Conservation (phyloP, 78 protist genomes). For the Diacronema lutheri region DNA sequence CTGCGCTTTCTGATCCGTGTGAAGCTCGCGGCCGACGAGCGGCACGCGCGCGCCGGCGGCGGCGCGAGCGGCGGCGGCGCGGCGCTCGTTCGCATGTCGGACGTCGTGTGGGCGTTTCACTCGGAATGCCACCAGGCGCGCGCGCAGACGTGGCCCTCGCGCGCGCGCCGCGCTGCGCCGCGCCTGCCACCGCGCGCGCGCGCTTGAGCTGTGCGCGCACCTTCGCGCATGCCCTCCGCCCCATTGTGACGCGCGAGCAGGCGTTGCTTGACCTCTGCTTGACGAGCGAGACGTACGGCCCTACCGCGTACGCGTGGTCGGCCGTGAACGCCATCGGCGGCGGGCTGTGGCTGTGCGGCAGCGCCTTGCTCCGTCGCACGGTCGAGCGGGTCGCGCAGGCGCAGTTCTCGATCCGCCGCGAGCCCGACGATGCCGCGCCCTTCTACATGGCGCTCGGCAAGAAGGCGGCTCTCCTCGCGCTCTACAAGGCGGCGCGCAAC, state of each 20-base stretch:
- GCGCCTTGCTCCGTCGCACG: background rate
- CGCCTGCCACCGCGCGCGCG: no score
- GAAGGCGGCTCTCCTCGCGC: background rate
- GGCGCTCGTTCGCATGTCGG: background rate
- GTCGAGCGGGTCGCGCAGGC: background rate
- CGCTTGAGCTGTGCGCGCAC: no score
- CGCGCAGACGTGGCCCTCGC: no score
- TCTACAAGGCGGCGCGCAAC: conserved; percentile 14
- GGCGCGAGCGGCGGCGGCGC: no score
- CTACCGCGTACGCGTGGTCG: background rate
- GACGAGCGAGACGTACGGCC: no score
- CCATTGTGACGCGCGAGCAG: no score
- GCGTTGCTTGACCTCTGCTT: background rate
- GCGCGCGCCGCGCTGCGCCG: no score
- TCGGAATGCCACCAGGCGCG: background rate
- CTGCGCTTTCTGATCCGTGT: no score
- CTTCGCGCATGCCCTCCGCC: no score
- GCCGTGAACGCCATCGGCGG: background rate
- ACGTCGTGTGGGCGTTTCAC: background rate
- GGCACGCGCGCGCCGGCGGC: no score
- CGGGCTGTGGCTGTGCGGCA: background rate
- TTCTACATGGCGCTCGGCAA: conserved; percentile 10
- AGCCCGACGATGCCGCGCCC: conserved; percentile 16
- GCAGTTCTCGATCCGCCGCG: background rate
- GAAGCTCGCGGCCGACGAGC: no score